A percentile compares a stretch with the other conserved stretches of the same genome.
These are phyloP conservation scores for Groenewaldozyma sp. DNA, from an alignment of 1,139 yeast species.

Conservation along the genomic window DNA sequence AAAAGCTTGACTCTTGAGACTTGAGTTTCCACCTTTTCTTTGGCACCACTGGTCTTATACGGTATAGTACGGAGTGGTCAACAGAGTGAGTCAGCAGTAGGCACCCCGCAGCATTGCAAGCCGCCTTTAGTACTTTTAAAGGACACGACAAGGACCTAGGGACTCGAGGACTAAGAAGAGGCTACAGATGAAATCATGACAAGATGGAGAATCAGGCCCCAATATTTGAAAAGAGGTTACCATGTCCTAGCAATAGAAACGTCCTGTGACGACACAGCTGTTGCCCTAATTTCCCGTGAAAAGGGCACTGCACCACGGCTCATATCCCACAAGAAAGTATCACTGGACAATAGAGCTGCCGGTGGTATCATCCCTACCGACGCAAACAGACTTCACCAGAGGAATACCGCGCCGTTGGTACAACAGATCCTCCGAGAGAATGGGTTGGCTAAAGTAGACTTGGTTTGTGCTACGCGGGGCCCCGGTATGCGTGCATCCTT, in stretches of 20 bases:
- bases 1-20: too few species aligned
- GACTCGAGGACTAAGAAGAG: too few species aligned
- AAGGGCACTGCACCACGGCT: conserved; percentile 38
- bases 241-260: conserved; percentile 80
- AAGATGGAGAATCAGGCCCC: too few species aligned
- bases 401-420: conserved; percentile 41
- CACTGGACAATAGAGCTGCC: conserved; percentile 52
- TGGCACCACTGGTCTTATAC: too few species aligned
- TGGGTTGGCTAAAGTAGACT: conserved; percentile 45
- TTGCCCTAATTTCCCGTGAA: conserved; percentile 56
- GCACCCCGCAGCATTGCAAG: too few species aligned
- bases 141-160: too few species aligned
- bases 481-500: conserved; percentile 96
- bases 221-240: conserved; percentile 38
- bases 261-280: conserved; percentile 93
- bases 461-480: conserved; percentile 86
- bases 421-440: conserved; percentile 29
- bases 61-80: too few species aligned
- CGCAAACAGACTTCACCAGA: conserved; percentile 75
- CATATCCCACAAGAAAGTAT: conserved; percentile 51
- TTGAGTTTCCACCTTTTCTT: too few species aligned
- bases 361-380: conserved; percentile 90
- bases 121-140: too few species aligned
- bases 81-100: too few species aligned
- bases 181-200: too few species aligned